These are phyloP conservation scores for Apodospora peruviana DNA, from an alignment of 495 filamentous ascomycete species.

Conservation along the genomic window DNA sequence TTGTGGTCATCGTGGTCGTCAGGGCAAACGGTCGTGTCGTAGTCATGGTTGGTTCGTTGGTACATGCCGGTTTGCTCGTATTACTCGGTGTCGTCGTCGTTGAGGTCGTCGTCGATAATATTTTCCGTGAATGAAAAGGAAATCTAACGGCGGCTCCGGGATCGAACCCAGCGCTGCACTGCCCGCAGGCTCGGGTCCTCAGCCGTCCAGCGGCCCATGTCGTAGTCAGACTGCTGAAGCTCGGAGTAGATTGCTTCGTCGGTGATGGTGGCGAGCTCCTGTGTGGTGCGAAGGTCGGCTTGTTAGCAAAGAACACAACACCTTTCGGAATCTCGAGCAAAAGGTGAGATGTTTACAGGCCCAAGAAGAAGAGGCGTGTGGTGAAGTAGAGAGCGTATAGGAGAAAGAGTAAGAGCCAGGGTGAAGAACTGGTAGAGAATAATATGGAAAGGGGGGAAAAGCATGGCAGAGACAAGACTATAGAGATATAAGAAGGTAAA, in stretches of 20 bases:
- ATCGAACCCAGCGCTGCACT: constrained; percentile 47
- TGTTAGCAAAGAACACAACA: neutral
- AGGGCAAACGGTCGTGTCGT: neutral
- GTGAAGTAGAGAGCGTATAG: neutral
- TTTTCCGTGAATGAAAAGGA: neutral
- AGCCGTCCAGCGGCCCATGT: constrained; percentile 66
- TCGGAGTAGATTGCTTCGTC: constrained; percentile 62
- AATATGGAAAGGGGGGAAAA: too few relatives aligned
- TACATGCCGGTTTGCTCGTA: neutral
- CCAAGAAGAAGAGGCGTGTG: neutral
- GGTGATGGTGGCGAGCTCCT: constrained; percentile 66
- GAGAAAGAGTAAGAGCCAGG: neutral
- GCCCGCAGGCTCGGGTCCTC: constrained; percentile 60
- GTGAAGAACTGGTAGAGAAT: too few relatives aligned
- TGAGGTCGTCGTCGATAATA: neutral
- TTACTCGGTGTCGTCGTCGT: neutral
- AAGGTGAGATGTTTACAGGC: neutral
- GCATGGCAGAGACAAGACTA: too few relatives aligned
- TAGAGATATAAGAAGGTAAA: constrained; percentile 2
- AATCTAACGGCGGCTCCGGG: constrained; percentile 31
- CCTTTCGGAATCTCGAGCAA: neutral
- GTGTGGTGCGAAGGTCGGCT: neutral
- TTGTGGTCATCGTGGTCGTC: neutral
- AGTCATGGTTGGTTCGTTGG: neutral
- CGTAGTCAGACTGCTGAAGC: constrained; percentile 57